A percentile compares a stretch with the other conserved stretches of the same genome.
Conservation (phyloP, 441 rosid genomes). For the Erodium moschatum region DNA sequence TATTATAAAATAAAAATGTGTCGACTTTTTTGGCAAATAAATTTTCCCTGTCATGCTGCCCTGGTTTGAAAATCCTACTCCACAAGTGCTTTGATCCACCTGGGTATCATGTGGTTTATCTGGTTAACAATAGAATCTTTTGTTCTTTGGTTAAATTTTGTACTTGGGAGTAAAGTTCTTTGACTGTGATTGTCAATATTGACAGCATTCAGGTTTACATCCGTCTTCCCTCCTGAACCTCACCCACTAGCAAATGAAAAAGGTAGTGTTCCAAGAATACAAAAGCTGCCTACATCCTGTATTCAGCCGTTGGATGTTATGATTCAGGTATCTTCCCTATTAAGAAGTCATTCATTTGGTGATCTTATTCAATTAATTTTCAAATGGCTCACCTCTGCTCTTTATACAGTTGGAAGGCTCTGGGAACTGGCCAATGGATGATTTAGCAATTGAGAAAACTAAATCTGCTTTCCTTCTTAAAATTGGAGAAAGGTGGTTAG, state of each 20-base stretch:
- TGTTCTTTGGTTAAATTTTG: neutral
- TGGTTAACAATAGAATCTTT: neutral
- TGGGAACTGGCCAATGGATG: conserved; percentile 94
- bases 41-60: neutral
- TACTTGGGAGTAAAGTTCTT: neutral
- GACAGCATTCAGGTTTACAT: conserved; percentile 82
- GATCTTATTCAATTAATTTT: conserved; percentile 13
- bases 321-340: conserved; percentile 58
- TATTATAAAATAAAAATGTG: neutral
- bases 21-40: neutral
- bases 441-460: conserved; percentile 74
- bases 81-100: neutral
- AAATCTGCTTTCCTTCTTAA: conserved; percentile 78
- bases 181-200: conserved; percentile 21
- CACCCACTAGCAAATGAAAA: conserved; percentile 63
- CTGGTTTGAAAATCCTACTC: neutral
- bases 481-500: conserved; percentile 73
- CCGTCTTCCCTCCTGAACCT: conserved; percentile 89
- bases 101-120: neutral
- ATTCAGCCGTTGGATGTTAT: conserved; percentile 74
- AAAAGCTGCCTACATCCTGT: conserved; percentile 45
- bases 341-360: neutral
- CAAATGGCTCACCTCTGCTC: conserved; percentile 12
- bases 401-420: conserved; percentile 80
- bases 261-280: conserved; percentile 35